These are phyloP conservation scores for Vaccinium macrocarpon DNA, from an alignment of 148 eudicot species.

Conservation along the genomic window DNA sequence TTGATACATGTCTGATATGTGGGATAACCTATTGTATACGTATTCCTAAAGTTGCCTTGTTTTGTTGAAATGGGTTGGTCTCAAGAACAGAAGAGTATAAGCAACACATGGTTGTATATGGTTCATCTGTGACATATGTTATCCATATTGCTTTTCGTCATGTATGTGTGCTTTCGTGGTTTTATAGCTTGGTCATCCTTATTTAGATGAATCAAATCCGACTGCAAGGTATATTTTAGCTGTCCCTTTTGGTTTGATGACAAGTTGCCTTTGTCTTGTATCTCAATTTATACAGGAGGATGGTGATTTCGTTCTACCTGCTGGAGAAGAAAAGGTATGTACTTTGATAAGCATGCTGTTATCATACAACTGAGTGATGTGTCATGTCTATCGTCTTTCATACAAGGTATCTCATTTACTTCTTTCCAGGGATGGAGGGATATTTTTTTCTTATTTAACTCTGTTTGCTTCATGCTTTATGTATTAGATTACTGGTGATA, in stretches of 20 bases:
- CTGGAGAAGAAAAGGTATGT: constrained; percentile 71
- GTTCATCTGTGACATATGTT: neutral
- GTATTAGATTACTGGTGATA: neutral
- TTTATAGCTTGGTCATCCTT: constrained; percentile 12
- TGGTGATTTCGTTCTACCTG: constrained; percentile 65
- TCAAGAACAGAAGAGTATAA: neutral
- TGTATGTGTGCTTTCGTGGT: constrained; percentile 16
- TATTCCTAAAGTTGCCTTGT: neutral
- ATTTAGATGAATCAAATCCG: neutral
- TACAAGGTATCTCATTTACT: neutral
- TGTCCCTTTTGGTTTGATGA: neutral
- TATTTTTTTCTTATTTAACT: neutral
- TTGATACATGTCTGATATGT: constrained; percentile 1
- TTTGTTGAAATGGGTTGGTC: neutral
- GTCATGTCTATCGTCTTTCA: neutral
- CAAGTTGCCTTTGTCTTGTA: constrained; percentile 22
- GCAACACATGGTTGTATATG: neutral
- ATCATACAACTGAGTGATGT: neutral
- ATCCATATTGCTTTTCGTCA: constrained; percentile 1
- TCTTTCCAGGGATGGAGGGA: neutral
- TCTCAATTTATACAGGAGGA: constrained; percentile 56
- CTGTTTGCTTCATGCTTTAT: neutral
- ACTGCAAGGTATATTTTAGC: neutral
- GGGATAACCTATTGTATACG: neutral
- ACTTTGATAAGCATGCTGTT: constrained; percentile 13